Evolutionary conservation across 2,329 filamentous ascomycete genomes (phyloP), one percentile per base, ranked within the genome.

Genomic region (Curvularia sp.): DNA sequence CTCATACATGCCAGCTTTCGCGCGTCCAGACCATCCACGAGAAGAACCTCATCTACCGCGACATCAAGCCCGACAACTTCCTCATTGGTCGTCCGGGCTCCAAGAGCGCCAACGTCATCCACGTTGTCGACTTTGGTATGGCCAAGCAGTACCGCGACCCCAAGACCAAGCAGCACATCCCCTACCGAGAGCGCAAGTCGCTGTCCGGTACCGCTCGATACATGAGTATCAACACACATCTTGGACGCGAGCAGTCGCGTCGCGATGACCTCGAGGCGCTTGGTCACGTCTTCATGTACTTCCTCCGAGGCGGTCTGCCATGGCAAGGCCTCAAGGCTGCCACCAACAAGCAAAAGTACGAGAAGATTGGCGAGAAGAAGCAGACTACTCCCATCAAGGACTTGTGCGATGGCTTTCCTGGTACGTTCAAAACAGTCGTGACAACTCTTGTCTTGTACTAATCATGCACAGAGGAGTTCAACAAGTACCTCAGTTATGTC

Each of bases 301-400:
- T 89, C 78, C 78, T 89, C 47, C 79, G 86, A 59, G 87, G 87
- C 42, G 87, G 87, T 55, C 81, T 89, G 50, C 87, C 87, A 54
- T 89, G 87, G 87, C 87, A 89, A 75, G 87, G 87, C 53, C 77
- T 89, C 57, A 89, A 89, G 78, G 87, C 87, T 69, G 87, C 87
- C 15, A 89, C 87, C 55, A 89, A 89, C 80, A 89, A 99, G 87
- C 95, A 99, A 78, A 99, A 99, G 82, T 99, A 99, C 77, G 95
- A 99, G 82, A 98, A 98, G 86, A 99, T 99, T 79, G 95, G 95
- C 45, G 94, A 99, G 84, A 98, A 99, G 89, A 99, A 99, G 84
- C 95, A 98, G 82, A 97, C 94, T 0, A 98, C 95, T 21, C 87
- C 87, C 5, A 96, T 99, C 81, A 97, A 97, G 82, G 95, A 99